A percentile compares a stretch with the other conserved stretches of the same genome.
Conservation (phyloP, 2,329 filamentous ascomycete genomes). For the Gnomoniopsis smithogilvyi region DNA sequence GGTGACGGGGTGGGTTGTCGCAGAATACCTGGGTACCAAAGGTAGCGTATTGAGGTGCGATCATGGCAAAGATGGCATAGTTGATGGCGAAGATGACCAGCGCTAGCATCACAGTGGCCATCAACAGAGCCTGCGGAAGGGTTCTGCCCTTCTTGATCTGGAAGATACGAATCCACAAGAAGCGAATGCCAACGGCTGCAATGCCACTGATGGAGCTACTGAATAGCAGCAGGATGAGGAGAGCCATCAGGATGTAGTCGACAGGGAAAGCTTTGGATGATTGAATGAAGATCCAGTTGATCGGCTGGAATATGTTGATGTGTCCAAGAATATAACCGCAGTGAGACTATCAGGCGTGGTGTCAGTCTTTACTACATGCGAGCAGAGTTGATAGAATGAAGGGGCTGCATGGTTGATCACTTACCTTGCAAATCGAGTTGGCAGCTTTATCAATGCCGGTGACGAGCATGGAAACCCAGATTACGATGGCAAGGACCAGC, state of each 20-base stretch:
- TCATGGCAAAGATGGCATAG: conserved; percentile 86
- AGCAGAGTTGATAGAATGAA: neutral
- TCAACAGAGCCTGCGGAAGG: conserved; percentile 84
- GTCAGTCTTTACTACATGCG: neutral
- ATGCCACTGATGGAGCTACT: conserved; percentile 83
- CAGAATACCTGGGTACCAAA: conserved; percentile 96
- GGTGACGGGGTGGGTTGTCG: conserved; percentile 61
- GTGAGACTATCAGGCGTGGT: conserved; percentile 46
- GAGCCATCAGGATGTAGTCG: conserved; percentile 85
- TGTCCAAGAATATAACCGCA: conserved; percentile 89
- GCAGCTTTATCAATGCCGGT: conserved; percentile 95
- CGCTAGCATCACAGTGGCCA: conserved; percentile 87
- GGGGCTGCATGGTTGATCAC: neutral
- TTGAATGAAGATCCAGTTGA: conserved; percentile 86
- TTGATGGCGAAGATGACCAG: conserved; percentile 89
- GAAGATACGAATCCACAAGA: conserved; percentile 94
- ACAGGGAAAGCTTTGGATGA: conserved; percentile 82
- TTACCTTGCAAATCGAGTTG: conserved; percentile 81
- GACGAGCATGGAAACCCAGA: conserved; percentile 91
- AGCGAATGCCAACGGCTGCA: conserved; percentile 84
- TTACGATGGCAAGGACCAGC: conserved; percentile 67
- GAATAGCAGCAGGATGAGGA: conserved; percentile 85
- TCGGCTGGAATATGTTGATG: conserved; percentile 90
- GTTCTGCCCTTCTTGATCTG: conserved; percentile 86
- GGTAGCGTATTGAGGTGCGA: conserved; percentile 93